Conservation (phyloP, 1,139 yeast species). For the Protomyces gravidus region DNA sequence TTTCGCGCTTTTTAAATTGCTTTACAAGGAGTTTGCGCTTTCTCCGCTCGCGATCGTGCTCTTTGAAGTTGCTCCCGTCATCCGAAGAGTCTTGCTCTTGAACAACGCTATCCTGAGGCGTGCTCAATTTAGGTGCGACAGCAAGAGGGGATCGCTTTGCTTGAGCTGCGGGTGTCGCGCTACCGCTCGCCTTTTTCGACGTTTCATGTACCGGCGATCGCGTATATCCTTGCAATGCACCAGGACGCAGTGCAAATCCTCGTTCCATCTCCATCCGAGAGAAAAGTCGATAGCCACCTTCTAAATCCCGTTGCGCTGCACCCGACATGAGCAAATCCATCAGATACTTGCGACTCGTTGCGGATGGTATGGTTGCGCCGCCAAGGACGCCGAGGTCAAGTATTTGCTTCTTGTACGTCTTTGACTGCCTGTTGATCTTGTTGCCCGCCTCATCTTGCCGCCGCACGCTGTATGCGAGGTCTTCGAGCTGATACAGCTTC, state of each 20-base stretch:
- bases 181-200: background rate
- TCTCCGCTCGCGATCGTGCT: conserved; percentile 15
- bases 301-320: conserved; percentile 18
- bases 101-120: background rate
- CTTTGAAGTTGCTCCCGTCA: conserved; percentile 24
- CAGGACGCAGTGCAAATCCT: conserved; percentile 13
- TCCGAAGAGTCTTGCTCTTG: conserved; percentile 19
- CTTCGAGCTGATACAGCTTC: conserved; percentile 12
- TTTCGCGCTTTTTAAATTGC: conserved; percentile 17
- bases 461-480: conserved; percentile 26
- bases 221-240: conserved; percentile 15
- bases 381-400: conserved; percentile 11
- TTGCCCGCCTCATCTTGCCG: conserved; percentile 27
- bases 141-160: background rate
- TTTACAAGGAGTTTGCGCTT: conserved; percentile 6
- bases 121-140: background rate
- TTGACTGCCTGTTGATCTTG: conserved; percentile 18
- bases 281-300: conserved; percentile 17
- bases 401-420: conserved; percentile 27
- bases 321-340: conserved; percentile 16
- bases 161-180: background rate
- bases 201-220: background rate
- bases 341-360: conserved; percentile 5
- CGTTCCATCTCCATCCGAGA: conserved; percentile 4
- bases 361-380: conserved; percentile 14